Evolutionary conservation across 345 rosid species (phyloP).

Genomic region (Turnera subulata): DNA sequence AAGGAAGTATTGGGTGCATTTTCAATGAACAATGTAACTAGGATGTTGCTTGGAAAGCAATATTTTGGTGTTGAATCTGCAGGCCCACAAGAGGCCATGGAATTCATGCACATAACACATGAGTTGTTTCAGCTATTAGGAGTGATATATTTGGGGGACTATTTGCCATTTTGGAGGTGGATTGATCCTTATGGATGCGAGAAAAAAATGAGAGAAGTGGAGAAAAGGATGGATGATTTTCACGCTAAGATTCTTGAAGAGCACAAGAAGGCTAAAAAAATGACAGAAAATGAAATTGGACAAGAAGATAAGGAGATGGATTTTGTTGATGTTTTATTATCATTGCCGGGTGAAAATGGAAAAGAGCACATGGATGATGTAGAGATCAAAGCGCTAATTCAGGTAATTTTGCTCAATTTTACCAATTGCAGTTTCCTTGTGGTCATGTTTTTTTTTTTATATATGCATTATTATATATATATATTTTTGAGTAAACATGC

Average conservation of each 20-base stretch:
- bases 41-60: slow-evolving; percentile 82
- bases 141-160: slow-evolving; percentile 80
- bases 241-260: slow-evolving; percentile 69
- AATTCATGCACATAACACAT: slow-evolving; percentile 84
- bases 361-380: slow-evolving; percentile 61
- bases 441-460: too few relatives aligned
- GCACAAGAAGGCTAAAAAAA: slow-evolving; percentile 39
- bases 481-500: too few relatives aligned
- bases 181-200: slow-evolving; percentile 76
- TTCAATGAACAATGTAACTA: slow-evolving; percentile 89
- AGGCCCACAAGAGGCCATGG: slow-evolving; percentile 59
- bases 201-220: slow-evolving; percentile 75
- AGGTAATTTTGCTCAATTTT: slow-evolving; percentile 35
- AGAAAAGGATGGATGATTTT: slow-evolving; percentile 85
- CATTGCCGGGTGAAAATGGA: slow-evolving; percentile 72
- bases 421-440: too few relatives aligned
- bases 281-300: neutral
- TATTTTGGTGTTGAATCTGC: slow-evolving; percentile 66
- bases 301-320: slow-evolving; percentile 45
- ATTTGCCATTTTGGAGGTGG: slow-evolving; percentile 91
- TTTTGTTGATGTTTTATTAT: slow-evolving; percentile 80
- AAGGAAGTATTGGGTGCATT: slow-evolving; percentile 76
- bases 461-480: too few relatives aligned
- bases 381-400: slow-evolving; percentile 87
- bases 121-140: slow-evolving; percentile 70